Evolutionary conservation across 2,329 filamentous ascomycete genomes (phyloP).

Genomic region (Dothideomycetidae sp.): DNA sequence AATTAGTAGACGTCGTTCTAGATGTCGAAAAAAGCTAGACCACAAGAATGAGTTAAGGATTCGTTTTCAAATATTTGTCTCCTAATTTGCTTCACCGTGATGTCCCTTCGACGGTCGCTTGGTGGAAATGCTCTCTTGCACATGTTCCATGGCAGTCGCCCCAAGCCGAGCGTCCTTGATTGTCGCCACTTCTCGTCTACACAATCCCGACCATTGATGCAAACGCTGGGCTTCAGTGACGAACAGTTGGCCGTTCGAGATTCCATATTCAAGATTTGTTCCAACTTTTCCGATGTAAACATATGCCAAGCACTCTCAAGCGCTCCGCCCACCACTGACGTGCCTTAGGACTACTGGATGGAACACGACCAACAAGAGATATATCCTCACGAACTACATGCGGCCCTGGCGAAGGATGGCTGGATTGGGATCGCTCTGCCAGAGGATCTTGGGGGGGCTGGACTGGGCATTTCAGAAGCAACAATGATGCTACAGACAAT

Average conservation of each 20-base stretch:
- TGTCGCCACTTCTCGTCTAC: conserved; percentile 7
- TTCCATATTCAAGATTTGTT: conserved; percentile 31
- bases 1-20: too few species aligned
- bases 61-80: too few species aligned
- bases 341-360: conserved; percentile 53
- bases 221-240: conserved; percentile 25
- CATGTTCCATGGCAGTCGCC: too few species aligned
- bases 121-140: too few species aligned
- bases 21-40: too few species aligned
- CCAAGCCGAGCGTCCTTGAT: too few species aligned
- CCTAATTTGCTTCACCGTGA: too few species aligned
- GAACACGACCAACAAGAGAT: conserved; percentile 54
- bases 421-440: conserved; percentile 74
- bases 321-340: neutral
- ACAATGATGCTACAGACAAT: conserved; percentile 83
- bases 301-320: too few species aligned
- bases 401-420: conserved; percentile 57
- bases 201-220: conserved; percentile 10
- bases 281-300: conserved; percentile 25
- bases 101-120: too few species aligned
- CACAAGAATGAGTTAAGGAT: too few species aligned
- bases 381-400: conserved; percentile 64
- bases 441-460: conserved; percentile 58
- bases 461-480: conserved; percentile 61
- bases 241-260: conserved; percentile 30